phyloP scores from a whole-genome alignment of 169 alveolate genomes.

The Cryptosporidium xiaoi region DNA sequence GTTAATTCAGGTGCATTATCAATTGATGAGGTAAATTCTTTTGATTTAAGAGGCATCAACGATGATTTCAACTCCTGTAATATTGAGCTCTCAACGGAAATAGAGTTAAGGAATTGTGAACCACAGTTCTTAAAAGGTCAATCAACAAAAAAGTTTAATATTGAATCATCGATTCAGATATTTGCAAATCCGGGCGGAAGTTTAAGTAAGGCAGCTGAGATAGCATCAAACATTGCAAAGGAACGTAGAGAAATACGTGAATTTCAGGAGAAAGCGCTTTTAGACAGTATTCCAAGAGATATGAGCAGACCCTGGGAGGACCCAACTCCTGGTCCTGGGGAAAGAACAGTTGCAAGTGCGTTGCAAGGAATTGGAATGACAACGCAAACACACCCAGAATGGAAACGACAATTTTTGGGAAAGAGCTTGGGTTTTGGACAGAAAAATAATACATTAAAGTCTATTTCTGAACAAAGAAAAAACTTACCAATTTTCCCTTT shows the following conservation, averaged over 20 bases:
- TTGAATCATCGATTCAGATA: conserved; percentile 86
- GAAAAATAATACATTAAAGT: conserved; percentile 75
- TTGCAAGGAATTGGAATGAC: conserved; percentile 80
- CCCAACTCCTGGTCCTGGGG: conserved; percentile 92
- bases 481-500: conserved; percentile 95
- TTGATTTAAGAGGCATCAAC: background rate
- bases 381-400: conserved; percentile 89
- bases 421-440: conserved; percentile 83
- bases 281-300: conserved; percentile 89
- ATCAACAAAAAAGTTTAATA: conserved; percentile 88
- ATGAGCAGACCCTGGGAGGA: conserved; percentile 91
- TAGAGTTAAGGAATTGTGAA: conserved; percentile 92
- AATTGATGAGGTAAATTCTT: conserved; percentile 10
- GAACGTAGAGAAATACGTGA: conserved; percentile 89
- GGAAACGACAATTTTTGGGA: conserved; percentile 87
- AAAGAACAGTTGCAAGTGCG: conserved; percentile 86
- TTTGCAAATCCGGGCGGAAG: conserved; percentile 93
- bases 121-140: conserved; percentile 96
- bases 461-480: conserved; percentile 93
- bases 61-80: background rate
- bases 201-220: conserved; percentile 91
- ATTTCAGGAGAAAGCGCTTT: conserved; percentile 85
- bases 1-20: conserved; percentile 62
- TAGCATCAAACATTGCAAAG: conserved; percentile 84
- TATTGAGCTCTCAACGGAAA: conserved; percentile 80